Conservation (phyloP, 2,329 filamentous ascomycete species). For the Cladophialophora chaetospira region DNA sequence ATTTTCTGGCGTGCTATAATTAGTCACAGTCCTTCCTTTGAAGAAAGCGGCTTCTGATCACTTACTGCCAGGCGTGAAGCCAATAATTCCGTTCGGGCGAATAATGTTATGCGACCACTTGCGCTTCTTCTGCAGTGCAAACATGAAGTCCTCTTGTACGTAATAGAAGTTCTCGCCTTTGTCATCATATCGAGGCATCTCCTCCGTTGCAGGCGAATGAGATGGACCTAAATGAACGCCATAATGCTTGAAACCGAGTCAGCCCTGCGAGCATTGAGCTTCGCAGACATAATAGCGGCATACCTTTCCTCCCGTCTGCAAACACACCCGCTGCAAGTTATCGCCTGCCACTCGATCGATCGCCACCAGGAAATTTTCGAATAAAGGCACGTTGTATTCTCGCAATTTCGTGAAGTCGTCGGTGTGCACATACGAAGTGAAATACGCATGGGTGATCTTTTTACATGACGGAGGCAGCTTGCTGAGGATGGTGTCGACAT, state of each 20-base stretch:
- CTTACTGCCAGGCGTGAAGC: slow-evolving; percentile 35
- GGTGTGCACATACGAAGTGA: slow-evolving; percentile 40
- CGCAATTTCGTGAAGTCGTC: slow-evolving; percentile 36
- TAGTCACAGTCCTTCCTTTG: too few species aligned
- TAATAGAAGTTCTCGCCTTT: slow-evolving; percentile 27
- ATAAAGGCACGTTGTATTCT: slow-evolving; percentile 36
- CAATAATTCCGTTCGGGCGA: slow-evolving; percentile 37
- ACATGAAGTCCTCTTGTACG: slow-evolving; percentile 32
- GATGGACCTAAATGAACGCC: slow-evolving; percentile 36
- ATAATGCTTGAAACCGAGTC: slow-evolving; percentile 31
- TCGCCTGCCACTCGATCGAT: slow-evolving; percentile 33
- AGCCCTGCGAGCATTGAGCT: background rate
- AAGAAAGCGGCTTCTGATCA: too few species aligned
- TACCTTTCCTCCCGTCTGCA: slow-evolving; percentile 39
- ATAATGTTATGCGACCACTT: slow-evolving; percentile 37
- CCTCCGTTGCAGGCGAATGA: slow-evolving; percentile 32
- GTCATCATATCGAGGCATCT: slow-evolving; percentile 30
- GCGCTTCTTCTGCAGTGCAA: slow-evolving; percentile 24
- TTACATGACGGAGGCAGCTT: slow-evolving; percentile 31
- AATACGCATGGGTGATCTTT: slow-evolving; percentile 40
- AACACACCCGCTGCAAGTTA: slow-evolving; percentile 33
- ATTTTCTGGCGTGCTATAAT: too few species aligned
- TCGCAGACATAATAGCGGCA: background rate
- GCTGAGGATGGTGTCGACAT: slow-evolving; percentile 26
- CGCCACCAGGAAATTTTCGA: slow-evolving; percentile 39